phyloP scores from a whole-genome alignment of 441 rosid genomes.

The Croton laevigatus region DNA sequence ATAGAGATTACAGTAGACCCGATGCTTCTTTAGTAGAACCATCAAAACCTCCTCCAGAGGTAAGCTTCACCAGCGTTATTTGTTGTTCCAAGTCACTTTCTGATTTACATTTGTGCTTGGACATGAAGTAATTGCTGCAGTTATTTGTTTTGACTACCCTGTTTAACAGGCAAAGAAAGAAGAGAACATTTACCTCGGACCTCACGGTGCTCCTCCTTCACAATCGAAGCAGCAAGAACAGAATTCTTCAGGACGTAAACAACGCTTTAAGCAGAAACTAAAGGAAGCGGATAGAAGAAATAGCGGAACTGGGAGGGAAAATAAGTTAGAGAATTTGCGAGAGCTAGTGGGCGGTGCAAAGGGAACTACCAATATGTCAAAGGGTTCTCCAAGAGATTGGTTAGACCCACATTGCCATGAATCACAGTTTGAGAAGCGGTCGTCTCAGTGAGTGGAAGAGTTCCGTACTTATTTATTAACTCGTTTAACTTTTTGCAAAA shows the following conservation, averaged over 20 bases:
- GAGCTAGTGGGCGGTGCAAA: constrained; percentile 70
- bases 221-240: constrained; percentile 60
- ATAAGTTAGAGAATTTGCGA: constrained; percentile 69
- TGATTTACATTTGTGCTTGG: neutral
- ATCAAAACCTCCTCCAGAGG: constrained; percentile 63
- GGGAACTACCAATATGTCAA: constrained; percentile 34
- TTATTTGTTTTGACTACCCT: neutral
- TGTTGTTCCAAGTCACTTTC: neutral
- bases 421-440: constrained; percentile 67
- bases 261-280: constrained; percentile 76
- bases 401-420: constrained; percentile 91
- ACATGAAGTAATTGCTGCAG: neutral
- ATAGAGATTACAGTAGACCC: constrained; percentile 28
- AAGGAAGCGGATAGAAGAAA: constrained; percentile 71
- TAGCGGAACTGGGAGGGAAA: constrained; percentile 69
- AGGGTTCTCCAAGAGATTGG: constrained; percentile 71
- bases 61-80: constrained; percentile 18
- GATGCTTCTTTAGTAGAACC: constrained; percentile 42
- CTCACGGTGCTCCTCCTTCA: constrained; percentile 85
- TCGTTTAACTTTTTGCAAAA: constrained; percentile 1
- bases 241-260: constrained; percentile 62
- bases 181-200: constrained; percentile 83
- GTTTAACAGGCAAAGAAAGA: constrained; percentile 45
- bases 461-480: neutral
- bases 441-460: constrained; percentile 35